Evolutionary conservation across 176 grass and related monocot genomes (phyloP), one percentile per base, ranked within the genome.

Genomic region (Raddia distichophylla): DNA sequence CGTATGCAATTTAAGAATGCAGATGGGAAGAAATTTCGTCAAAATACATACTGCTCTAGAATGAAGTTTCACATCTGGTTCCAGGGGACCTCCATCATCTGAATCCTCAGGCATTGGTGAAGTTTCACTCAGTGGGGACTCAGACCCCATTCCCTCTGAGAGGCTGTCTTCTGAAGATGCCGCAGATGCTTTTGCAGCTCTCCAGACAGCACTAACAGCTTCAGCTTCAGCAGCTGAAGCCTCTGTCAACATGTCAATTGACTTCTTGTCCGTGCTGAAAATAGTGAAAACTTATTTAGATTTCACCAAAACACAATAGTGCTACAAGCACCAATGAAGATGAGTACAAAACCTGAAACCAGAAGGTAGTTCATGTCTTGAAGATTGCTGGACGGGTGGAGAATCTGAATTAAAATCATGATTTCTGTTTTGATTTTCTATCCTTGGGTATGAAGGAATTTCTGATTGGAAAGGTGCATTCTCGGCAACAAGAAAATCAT

Each of bases 161-260:
- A 93, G 84, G 47, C 90, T 93, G 69, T 94, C 93, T 80, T 97
- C 94, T 76, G 91, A 92, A 85, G 94, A 97, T 49, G 78, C 88
- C 33, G 58, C 65, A 69, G 93, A 99, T 72, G 96, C 91, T 86
- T 99, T 95, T 68, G 93, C 96, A 82, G 93, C 93, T 90, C 87
- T 83, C 96, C 96, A 99, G 47, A 80, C 96, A 79, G 93, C 93
- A 75, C 96, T 99, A 79, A 93, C 92, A 72, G 93, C 96, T 91
- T 99, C 96, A 79, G 96, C 96, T 84, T 99, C 96, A 13, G 91
- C 96, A 86, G 90, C 80, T 77, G 96, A 99, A 71, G 96, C 96
- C 80, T 93, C 67, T 71, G 83, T 99, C 76, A 99, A 86, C 93
- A 95, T 91, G 67, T 99, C 92, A 52, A 99, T 91, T 65, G 96